Evolutionary conservation across 495 filamentous ascomycete species (phyloP), one percentile per base, ranked within the genome.

Genomic region (Hypoxylon fuscum): DNA sequence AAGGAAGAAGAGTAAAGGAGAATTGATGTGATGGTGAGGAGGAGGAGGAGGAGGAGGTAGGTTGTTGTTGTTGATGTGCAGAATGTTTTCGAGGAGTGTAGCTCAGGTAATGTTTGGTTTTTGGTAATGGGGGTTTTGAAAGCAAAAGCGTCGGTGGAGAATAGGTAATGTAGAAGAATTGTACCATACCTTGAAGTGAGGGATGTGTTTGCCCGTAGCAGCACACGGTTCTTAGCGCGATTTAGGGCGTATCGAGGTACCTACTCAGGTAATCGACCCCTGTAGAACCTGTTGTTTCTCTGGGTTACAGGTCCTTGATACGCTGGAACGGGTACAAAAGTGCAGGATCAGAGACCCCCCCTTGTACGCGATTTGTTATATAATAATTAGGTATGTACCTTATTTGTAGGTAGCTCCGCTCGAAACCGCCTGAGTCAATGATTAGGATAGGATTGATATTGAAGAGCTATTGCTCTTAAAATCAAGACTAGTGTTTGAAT

Each of bases 21-120:
- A 55, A 60, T 37, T 61, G 22, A 60, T 41, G 64, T 59, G 9
- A 37, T 50, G 49, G 48, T 27, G 56, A 60, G n/a, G n/a, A n/a
- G n/a, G n/a, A n/a, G n/a, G n/a, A 41, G 40, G 53, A 32, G 51
- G 59, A 59, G 32, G 35, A 25, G 49, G 32, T 61, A 60, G 51
- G 49, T 51, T n/a, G 14, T 46, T 41, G 29, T 67, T 53, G 43
- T 47, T 52, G 62, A 58, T 67, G 64, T 50, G 46, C 23, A 14
- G 53, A 58, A 61, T 71, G 68, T 71, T 73, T 71, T 69, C 65
- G 55, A 67, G 41, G 35, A 57, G 55, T 51, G 40, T 9, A 59
- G 57, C 41, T 59, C 60, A 67, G 69, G n/a, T n/a, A n/a, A 66
- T 71, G 68, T 71, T 69, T 71, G 59, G 68, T 32, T 59, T 64